Evolutionary conservation across 1,139 yeast species (phyloP), one percentile per base, ranked within the genome.

Genomic region (Saccharomyces hybrid): DNA sequence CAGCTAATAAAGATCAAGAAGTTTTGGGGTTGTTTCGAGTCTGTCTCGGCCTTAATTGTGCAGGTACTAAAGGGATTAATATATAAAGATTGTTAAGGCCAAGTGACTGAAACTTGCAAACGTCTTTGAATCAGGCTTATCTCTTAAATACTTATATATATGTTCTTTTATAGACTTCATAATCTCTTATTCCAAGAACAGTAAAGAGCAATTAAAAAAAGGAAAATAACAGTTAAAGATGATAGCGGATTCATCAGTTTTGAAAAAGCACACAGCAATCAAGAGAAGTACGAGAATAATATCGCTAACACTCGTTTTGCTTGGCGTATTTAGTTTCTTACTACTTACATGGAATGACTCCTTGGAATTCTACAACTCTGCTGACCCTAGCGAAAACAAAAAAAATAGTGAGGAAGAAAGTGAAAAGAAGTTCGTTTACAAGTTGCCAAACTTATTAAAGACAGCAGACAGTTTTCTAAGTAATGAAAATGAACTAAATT

Each of bases 201-300:
- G n/a, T 13, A 5, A 30, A 9, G 32, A 9, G 32, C 32, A 30
- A 11, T 13, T 5, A 38, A 9, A 20, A 2, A 5, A 8, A 20
- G 20, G 25, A 38, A 13, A 20, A 38, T 11, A 38, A 38, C 9
- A 20, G 20, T 16, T 16, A 4, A 11, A 23, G 11, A 38, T 38
- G 44, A 38, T 38, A 13, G 25, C 44, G 25, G 25, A 38, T 23
- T 38, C 44, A 9, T 20, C 44, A 16, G 20, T 16, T 38, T 20
- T 38, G 13, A 38, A 38, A 38, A 38, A 31, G 8, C 42, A 9
- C 46, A 11, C 25, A 30, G 20, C 30, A 13, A 14, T 16, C 13
- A 48, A 31, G 16, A 48, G 44, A 32, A 30, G 20, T 20, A 31
- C 50, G 7, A 32, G 50, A 20, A 48, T 48, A 26, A 6, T 48